Evolutionary conservation across 495 filamentous ascomycete species (phyloP).

Genomic region (Geoglossum glabrum): DNA sequence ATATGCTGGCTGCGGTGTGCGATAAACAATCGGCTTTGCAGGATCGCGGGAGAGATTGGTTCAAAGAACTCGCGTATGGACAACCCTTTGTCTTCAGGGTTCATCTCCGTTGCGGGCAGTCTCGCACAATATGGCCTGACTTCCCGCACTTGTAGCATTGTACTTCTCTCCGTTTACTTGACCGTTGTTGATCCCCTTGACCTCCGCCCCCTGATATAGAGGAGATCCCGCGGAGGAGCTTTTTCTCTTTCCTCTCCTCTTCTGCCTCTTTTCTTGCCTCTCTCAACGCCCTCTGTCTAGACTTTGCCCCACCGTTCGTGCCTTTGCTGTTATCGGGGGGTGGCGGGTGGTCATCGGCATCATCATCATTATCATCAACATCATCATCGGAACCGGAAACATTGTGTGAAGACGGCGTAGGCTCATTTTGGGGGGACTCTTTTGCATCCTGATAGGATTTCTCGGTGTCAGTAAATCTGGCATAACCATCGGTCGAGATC

Average conservation of each 20-base stretch:
- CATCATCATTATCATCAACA: neutral
- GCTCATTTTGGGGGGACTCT: neutral
- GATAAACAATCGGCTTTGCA: neutral
- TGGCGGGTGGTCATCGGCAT: neutral
- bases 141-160: slow-evolving; percentile 1
- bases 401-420: neutral
- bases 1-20: neutral
- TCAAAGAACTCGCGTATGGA: neutral
- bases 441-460: neutral
- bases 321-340: neutral
- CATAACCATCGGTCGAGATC: neutral
- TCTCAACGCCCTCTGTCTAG: neutral
- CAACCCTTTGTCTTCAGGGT: neutral
- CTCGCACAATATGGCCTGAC: neutral
- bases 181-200: neutral
- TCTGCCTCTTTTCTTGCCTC: neutral
- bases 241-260: neutral
- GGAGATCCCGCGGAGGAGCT: neutral
- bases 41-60: neutral
- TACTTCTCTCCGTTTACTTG: neutral
- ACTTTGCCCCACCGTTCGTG: neutral
- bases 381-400: neutral
- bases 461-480: neutral
- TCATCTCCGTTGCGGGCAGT: neutral
- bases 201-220: slow-evolving; percentile 24